A percentile compares a stretch with the other conserved stretches of the same genome.
These are phyloP conservation scores for Cladophialophora yegresii DNA, from an alignment of 2,329 filamentous ascomycete genomes.

Conservation along the genomic window DNA sequence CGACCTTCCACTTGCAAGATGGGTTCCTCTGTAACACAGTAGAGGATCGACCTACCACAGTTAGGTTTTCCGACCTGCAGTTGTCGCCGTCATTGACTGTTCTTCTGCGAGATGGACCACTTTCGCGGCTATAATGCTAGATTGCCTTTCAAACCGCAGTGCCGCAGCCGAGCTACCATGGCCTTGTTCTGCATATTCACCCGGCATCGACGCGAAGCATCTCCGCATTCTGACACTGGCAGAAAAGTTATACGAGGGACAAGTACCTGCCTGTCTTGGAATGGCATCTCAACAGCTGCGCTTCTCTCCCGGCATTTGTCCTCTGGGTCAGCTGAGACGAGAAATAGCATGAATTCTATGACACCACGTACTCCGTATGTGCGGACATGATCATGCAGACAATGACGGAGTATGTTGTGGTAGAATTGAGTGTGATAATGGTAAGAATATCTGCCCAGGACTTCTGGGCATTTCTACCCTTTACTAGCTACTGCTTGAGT, in stretches of 20 bases:
- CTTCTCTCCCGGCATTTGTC: conserved; percentile 8
- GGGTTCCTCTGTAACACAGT: neutral
- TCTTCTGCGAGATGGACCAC: neutral
- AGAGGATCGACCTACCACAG: too few relatives aligned
- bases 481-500: conserved; percentile 15
- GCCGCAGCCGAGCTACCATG: neutral
- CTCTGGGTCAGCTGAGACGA: neutral
- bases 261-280: conserved; percentile 14
- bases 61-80: neutral
- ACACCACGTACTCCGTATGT: conserved; percentile 15
- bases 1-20: neutral
- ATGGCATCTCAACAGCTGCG: conserved; percentile 1
- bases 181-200: conserved; percentile 9
- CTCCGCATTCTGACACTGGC: conserved; percentile 5
- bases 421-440: conserved; percentile 19
- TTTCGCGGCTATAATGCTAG: conserved; percentile 7
- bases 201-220: conserved; percentile 9
- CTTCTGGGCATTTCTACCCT: conserved; percentile 7
- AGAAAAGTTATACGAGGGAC: neutral
- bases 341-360: conserved; percentile 18
- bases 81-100: conserved; percentile 4
- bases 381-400: conserved; percentile 6
- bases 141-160: neutral
- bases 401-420: neutral
- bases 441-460: conserved; percentile 19